Percentiles rank a stretch among this genome's conserved stretches.
Conservation (phyloP, 108 stramenopile species). For the Heterococcus sp. region DNA sequence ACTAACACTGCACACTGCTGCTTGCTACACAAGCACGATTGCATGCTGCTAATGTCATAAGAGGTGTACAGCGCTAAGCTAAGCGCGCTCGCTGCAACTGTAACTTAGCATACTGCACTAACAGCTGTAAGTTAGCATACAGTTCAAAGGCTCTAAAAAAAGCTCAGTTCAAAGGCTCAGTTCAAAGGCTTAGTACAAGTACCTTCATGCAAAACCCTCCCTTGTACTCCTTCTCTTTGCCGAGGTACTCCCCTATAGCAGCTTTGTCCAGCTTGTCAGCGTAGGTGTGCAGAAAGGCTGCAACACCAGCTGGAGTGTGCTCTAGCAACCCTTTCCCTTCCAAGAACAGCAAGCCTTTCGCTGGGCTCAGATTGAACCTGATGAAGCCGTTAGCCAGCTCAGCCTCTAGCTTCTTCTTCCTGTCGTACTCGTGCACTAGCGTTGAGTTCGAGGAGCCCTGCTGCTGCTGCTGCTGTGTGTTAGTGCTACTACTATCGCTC, state of each 20-base stretch:
- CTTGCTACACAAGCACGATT: too few species aligned
- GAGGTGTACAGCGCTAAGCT: too few species aligned
- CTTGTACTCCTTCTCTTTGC: constrained; percentile 86
- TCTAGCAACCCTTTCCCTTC: constrained; percentile 76
- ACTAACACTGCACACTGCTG: too few species aligned
- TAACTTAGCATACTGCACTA: too few species aligned
- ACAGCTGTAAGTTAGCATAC: too few species aligned
- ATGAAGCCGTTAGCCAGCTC: constrained; percentile 82
- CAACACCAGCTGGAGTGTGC: constrained; percentile 77
- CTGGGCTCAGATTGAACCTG: constrained; percentile 91
- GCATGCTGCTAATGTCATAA: too few species aligned
- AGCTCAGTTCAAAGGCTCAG: too few species aligned
- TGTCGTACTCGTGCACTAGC: constrained; percentile 79
- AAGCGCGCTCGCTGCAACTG: too few species aligned
- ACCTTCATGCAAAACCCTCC: constrained; percentile 72
- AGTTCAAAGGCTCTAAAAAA: too few species aligned
- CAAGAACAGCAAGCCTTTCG: constrained; percentile 78
- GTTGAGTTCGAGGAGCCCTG: constrained; percentile 15
- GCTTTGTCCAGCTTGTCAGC: constrained; percentile 91
- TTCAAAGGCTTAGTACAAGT: too few species aligned
- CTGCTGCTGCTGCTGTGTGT: not conserved
- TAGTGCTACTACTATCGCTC: not conserved
- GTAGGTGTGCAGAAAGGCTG: constrained; percentile 73
- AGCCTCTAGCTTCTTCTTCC: constrained; percentile 80
- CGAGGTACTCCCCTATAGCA: constrained; percentile 90